These are phyloP conservation scores for Mallotus japonicus DNA, from an alignment of 441 rosid species.

Conservation along the genomic window DNA sequence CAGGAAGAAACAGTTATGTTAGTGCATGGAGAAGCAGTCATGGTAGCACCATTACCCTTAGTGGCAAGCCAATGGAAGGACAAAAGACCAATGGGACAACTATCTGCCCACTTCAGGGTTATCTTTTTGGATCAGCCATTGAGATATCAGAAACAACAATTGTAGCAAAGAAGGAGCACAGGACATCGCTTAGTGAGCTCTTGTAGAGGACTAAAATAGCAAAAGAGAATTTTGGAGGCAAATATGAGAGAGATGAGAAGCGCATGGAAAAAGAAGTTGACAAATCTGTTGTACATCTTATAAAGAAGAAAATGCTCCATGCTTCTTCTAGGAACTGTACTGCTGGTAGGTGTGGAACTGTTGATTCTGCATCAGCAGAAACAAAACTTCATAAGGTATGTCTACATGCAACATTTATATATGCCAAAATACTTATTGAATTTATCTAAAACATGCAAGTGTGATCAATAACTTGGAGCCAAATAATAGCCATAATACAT, in stretches of 20 bases:
- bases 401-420: neutral
- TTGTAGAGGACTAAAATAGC: conserved; percentile 62
- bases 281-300: conserved; percentile 48
- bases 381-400: conserved; percentile 65
- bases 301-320: conserved; percentile 62
- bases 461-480: conserved; percentile 7
- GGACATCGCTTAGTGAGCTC: conserved; percentile 78
- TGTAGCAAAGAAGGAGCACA: conserved; percentile 57
- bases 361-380: conserved; percentile 54
- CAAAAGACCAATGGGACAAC: conserved; percentile 44
- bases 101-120: conserved; percentile 71
- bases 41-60: conserved; percentile 69
- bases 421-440: conserved; percentile 3
- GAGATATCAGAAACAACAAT: conserved; percentile 62
- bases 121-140: conserved; percentile 73
- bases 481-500: conserved; percentile 1
- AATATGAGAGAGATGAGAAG: conserved; percentile 54
- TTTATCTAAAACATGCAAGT: neutral
- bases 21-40: conserved; percentile 78
- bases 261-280: conserved; percentile 58
- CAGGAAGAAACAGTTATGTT: conserved; percentile 71
- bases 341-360: conserved; percentile 34
- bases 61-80: conserved; percentile 61
- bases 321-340: conserved; percentile 45
- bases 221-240: conserved; percentile 46